Base-by-base conservation (phyloP, 805 yeast genomes). In the Nakazawaea pomicola region DNA sequence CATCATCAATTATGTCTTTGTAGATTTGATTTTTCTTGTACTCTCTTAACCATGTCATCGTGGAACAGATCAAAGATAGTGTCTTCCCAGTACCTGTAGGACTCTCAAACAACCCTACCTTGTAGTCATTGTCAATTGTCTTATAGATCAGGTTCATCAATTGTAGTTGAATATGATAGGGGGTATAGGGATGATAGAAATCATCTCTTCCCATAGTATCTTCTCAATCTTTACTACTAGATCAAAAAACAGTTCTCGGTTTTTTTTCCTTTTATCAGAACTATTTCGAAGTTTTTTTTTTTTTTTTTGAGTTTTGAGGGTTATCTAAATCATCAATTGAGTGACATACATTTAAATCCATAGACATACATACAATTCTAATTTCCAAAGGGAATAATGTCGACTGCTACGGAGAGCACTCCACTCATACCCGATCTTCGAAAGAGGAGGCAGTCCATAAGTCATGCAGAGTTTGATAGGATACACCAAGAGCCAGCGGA, bases 21-120 rank as follows among this genome's bases (percentile, higher is more conserved):
- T 40, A 18, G 50, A 41, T 11, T 41, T 27, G n/a, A 27, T 34
- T 25, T 37, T 37, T 47, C 51, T 42, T 18, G 49, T 51, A 38
- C 48, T 75, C 68, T 43, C 91, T 58, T 25, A 90, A 64, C 95
- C 96, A 90, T 0, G 90, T 76, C 74, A 90, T 71, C 0, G 91
- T 67, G 0, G 95, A 76, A 55, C 97, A 91, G 3, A 91, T 83
- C 34, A 90, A 61, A 0, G 96, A 87, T 3, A 91, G 64, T 0
- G 97, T 89, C 59, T 90, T 90, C 3, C 98, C 97, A 1, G 90
- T 86, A 6, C 98, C 98, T 0, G 98, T 90, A 0, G 98, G 98
- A 43, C 93, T 82, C 56, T 90, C 97, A 53, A 90, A 81, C 1
- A 90, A 67, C 0, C 95, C 95, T 2, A 90, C 66, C 54, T 83